phyloP scores from a whole-genome alignment of 2,329 filamentous ascomycete genomes.

The Pyricularia pennisetigena region DNA sequence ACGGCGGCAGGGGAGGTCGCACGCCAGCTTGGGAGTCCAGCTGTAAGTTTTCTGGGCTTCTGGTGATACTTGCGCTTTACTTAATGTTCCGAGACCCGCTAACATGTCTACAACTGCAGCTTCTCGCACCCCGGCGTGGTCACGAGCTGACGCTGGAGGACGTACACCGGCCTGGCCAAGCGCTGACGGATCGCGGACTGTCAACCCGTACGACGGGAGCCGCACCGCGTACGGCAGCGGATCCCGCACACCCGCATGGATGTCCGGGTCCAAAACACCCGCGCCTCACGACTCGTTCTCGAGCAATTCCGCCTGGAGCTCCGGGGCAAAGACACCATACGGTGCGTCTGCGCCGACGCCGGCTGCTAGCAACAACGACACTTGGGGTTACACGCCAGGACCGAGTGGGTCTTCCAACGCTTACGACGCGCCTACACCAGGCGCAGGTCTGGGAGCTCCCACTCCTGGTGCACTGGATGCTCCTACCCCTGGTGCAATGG shows the following conservation, averaged over 20 bases:
- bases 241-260: conserved; percentile 67
- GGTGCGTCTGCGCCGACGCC: conserved; percentile 45
- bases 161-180: conserved; percentile 59
- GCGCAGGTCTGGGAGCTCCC: conserved; percentile 46
- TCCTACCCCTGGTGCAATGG: conserved; percentile 63
- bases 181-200: conserved; percentile 53
- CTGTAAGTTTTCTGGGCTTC: conserved; percentile 41
- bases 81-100: background rate
- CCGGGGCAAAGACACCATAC: conserved; percentile 66
- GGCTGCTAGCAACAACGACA: conserved; percentile 45
- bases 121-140: conserved; percentile 53
- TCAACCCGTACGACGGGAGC: conserved; percentile 63
- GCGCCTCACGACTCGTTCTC: conserved; percentile 50
- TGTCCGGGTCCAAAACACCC: conserved; percentile 65
- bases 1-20: conserved; percentile 50
- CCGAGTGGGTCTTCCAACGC: conserved; percentile 32
- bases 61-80: background rate
- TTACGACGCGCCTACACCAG: conserved; percentile 64
- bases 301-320: conserved; percentile 52
- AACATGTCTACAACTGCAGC: conserved; percentile 31
- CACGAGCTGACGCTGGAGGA: conserved; percentile 41
- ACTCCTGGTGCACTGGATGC: conserved; percentile 56
- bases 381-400: conserved; percentile 50
- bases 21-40: conserved; percentile 69
- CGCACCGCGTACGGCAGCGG: conserved; percentile 63